These are phyloP conservation scores for Puccinia polysora DNA, from an alignment of 1,284 basidiomycete species.

Conservation along the genomic window DNA sequence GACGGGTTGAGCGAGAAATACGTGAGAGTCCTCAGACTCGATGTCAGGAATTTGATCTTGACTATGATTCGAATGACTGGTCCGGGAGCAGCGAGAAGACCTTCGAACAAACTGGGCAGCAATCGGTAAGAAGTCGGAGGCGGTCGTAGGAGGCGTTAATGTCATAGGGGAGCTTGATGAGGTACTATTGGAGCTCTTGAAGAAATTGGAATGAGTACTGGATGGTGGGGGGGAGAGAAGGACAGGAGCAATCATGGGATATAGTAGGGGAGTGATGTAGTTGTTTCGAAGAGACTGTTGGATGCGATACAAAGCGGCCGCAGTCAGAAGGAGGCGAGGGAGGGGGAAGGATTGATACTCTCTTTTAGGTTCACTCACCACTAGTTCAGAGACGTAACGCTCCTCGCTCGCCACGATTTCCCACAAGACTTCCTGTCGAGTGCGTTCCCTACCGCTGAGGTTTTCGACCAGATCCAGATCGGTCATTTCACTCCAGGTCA, in stretches of 20 bases:
- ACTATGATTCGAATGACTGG: constrained; percentile 24
- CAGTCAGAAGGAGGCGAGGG: constrained; percentile 4
- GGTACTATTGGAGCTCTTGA: constrained; percentile 46
- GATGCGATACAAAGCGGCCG: not conserved
- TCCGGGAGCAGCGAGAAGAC: constrained; percentile 54
- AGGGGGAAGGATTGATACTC: too few species aligned
- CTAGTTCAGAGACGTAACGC: constrained; percentile 60
- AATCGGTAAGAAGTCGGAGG: constrained; percentile 71
- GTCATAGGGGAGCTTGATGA: constrained; percentile 38
- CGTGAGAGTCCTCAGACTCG: constrained; percentile 39
- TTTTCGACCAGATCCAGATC: constrained; percentile 92
- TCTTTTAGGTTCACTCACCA: too few species aligned
- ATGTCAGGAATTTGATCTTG: constrained; percentile 41
- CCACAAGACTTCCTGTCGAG: constrained; percentile 87
- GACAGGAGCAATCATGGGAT: constrained; percentile 62
- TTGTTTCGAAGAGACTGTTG: constrained; percentile 60
- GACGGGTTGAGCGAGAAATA: constrained; percentile 54
- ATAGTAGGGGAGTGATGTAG: constrained; percentile 82
- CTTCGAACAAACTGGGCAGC: constrained; percentile 79
- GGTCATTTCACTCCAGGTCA: constrained; percentile 92
- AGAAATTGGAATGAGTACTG: constrained; percentile 53
- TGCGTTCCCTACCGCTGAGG: constrained; percentile 83
- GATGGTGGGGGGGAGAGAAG: constrained; percentile 57
- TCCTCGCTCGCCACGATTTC: constrained; percentile 97
- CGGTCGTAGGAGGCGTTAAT: constrained; percentile 40